These are phyloP conservation scores for Monilinia fructigena DNA, from an alignment of 2,329 filamentous ascomycete species.

Conservation along the genomic window DNA sequence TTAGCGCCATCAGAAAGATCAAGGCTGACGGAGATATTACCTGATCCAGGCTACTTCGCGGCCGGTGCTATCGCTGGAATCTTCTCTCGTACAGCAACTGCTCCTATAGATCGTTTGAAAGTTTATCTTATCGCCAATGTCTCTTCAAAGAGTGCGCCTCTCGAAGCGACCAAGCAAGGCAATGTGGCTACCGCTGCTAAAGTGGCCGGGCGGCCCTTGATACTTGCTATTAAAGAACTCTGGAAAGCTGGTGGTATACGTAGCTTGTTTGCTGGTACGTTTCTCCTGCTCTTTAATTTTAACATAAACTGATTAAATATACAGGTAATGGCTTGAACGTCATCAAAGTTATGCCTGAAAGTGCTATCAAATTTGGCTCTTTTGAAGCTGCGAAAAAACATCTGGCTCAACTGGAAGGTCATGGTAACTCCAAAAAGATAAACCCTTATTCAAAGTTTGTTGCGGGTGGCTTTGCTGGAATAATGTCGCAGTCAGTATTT, in stretches of 20 bases:
- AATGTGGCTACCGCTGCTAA: conserved; percentile 62
- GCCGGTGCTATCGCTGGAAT: conserved; percentile 93
- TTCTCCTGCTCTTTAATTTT: neutral
- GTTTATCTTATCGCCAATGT: conserved; percentile 97
- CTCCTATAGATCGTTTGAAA: conserved; percentile 93
- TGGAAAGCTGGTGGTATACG: conserved; percentile 83
- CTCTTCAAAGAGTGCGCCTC: conserved; percentile 55
- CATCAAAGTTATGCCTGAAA: conserved; percentile 97
- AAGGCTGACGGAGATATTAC: conserved; percentile 49
- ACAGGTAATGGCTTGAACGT: conserved; percentile 94
- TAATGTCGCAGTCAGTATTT: conserved; percentile 77
- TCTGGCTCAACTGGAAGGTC: conserved; percentile 83
- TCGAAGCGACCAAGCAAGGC: conserved; percentile 68
- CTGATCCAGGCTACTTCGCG: conserved; percentile 91
- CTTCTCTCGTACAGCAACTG: conserved; percentile 91
- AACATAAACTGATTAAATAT: conserved; percentile 23
- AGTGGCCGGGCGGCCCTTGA: conserved; percentile 66
- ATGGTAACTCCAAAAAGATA: conserved; percentile 76
- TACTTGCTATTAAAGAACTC: conserved; percentile 71
- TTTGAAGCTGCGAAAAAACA: conserved; percentile 93
- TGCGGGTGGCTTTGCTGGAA: conserved; percentile 86
- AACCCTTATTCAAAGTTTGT: conserved; percentile 84
- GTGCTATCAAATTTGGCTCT: conserved; percentile 95
- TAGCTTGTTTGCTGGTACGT: conserved; percentile 87
- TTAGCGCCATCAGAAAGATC: conserved; percentile 29